phyloP scores from a whole-genome alignment of 257 asterid species.

The Gentiana straminea region DNA sequence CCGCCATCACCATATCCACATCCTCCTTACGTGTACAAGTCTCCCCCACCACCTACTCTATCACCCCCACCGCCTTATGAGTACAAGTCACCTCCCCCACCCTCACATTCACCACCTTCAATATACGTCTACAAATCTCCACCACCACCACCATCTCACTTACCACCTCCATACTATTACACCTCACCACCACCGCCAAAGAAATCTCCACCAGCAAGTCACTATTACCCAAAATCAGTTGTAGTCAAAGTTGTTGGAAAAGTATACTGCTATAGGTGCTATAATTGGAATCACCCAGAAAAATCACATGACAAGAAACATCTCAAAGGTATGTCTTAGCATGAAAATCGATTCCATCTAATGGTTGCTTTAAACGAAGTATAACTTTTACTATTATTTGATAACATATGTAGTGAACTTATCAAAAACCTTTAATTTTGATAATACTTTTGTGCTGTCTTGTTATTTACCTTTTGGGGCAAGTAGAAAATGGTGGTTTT shows the following conservation, averaged over 20 bases:
- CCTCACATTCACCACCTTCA: slow-evolving; percentile 22
- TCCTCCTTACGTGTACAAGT: slow-evolving; percentile 17
- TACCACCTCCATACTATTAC: slow-evolving; percentile 26
- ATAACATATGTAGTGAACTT: no score
- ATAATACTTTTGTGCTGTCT: no score
- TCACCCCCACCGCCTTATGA: slow-evolving; percentile 18
- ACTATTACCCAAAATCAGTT: slow-evolving; percentile 24
- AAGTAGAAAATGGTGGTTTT: no score
- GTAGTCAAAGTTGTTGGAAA: slow-evolving; percentile 63
- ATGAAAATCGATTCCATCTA: neutral
- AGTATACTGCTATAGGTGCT: slow-evolving; percentile 66
- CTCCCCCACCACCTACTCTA: slow-evolving; percentile 25
- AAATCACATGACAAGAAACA: slow-evolving; percentile 70
- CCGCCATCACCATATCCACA: slow-evolving; percentile 21
- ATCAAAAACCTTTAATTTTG: no score
- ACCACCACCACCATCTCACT: slow-evolving; percentile 10
- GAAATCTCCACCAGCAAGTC: slow-evolving; percentile 17
- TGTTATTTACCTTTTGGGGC: no score
- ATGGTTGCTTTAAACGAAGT: no score
- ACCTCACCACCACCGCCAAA: slow-evolving; percentile 37
- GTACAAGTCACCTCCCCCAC: slow-evolving; percentile 26
- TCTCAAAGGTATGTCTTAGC: slow-evolving; percentile 39
- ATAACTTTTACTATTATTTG: no score
- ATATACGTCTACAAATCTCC: slow-evolving; percentile 16
- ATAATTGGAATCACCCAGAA: slow-evolving; percentile 42